These are phyloP conservation scores for Wickerhamomyces subpelliculosus DNA, from an alignment of 805 yeast genomes.

Conservation along the genomic window DNA sequence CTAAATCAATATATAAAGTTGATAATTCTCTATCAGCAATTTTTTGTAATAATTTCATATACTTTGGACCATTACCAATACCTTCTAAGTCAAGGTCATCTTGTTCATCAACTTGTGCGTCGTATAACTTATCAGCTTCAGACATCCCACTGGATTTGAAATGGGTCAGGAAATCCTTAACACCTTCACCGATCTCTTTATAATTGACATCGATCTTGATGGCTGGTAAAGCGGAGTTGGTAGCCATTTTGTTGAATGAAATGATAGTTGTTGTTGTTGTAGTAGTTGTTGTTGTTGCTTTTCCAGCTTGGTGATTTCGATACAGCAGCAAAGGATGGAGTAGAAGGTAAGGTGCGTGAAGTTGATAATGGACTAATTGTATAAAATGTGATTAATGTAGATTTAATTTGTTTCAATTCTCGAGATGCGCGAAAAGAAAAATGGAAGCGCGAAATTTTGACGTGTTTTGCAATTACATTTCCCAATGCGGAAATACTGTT, in stretches of 20 bases:
- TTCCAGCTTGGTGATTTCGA: too few species aligned
- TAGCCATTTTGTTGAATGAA: slow-evolving; percentile 11
- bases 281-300: neutral
- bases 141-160: slow-evolving; percentile 41
- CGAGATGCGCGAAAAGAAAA: neutral
- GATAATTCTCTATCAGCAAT: slow-evolving; percentile 78
- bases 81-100: slow-evolving; percentile 18
- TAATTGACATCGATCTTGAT: slow-evolving; percentile 71
- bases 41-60: slow-evolving; percentile 64
- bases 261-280: neutral
- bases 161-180: slow-evolving; percentile 61
- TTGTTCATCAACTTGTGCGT: slow-evolving; percentile 24
- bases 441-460: neutral
- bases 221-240: slow-evolving; percentile 42
- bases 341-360: neutral
- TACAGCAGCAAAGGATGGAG: neutral
- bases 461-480: neutral
- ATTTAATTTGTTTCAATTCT: too few species aligned
- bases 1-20: slow-evolving; percentile 68
- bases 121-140: slow-evolving; percentile 27
- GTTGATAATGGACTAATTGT: neutral
- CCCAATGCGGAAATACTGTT: neutral
- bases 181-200: slow-evolving; percentile 47
- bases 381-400: neutral
- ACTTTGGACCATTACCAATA: slow-evolving; percentile 52